Base-by-base conservation (phyloP, 1,284 basidiomycete species). In the Testicularia cyperi region DNA sequence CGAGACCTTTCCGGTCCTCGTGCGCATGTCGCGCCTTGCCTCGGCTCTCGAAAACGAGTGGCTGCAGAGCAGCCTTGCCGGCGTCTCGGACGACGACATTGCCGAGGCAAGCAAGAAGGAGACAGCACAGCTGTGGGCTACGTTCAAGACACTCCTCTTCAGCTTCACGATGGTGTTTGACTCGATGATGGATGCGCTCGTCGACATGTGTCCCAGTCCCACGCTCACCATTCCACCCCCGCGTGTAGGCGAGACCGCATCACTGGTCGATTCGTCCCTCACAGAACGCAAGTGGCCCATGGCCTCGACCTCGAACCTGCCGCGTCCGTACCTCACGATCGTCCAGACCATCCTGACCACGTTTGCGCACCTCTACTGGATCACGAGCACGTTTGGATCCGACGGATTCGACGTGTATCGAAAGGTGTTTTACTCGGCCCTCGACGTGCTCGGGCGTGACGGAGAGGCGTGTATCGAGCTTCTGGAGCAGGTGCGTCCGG, bases 101-200 rank as follows among this genome's bases (percentile, higher is more conserved):
- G 49, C 30, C 29, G 60, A 63, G 6, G 16, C 42, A 9, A 49
- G 44, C 42, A 23, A 37, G 15, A 28, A 39, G 24, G 38, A 53
- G 33, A 64, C 67, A 13, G 60, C 48, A 24, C 42, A 62, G 27
- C 40, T 74, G 2, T 75, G 73, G 73, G 60, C 56, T 4, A 39
- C 57, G 2, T 69, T 73, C 58, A 75, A 75, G 44, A 65, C 68
- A 9, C 33, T 66, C 1, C 51, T 75, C 3, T 75, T 75, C 56
- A 61, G 65, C 29, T 65, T 57, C 38, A 73, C 72, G 8, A 68
- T 73, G 68, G 47, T 68, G n/a, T 68, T 73, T 13, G 73, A 75
- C 34, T 61, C 72, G 21, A 66, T 74, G 38, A 53, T 72, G 21
- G 63, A 72, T 16, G 57, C 60, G 3, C 28, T 75, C 3, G 67